Evolutionary conservation across 148 eudicot species (phyloP).

Genomic region (Dysphania ambrosioides): DNA sequence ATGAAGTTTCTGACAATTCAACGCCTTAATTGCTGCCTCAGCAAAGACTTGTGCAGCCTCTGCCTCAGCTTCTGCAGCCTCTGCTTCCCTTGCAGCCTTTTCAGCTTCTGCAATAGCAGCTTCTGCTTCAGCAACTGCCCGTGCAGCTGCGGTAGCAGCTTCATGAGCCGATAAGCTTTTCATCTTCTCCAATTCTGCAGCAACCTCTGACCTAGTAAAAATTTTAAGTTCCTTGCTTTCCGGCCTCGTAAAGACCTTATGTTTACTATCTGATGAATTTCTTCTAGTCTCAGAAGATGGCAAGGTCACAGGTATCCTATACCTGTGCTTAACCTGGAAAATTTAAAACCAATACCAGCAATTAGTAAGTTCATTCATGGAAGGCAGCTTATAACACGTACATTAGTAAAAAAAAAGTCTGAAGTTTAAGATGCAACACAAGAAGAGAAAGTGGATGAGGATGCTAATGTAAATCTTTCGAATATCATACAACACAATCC

Average conservation of each 20-base stretch:
- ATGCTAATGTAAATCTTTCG: not conserved
- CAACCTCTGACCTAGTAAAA: slow-evolving; percentile 52
- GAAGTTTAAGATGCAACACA: not conserved
- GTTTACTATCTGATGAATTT: slow-evolving; percentile 35
- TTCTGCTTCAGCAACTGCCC: slow-evolving; percentile 91
- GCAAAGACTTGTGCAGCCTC: slow-evolving; percentile 63
- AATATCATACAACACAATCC: not conserved
- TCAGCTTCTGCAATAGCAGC: slow-evolving; percentile 88
- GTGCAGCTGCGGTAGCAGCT: slow-evolving; percentile 78
- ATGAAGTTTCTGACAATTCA: slow-evolving; percentile 38
- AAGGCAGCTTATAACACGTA: not conserved
- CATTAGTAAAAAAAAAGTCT: not conserved
- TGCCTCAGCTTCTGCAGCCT: slow-evolving; percentile 77
- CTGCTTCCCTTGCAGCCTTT: slow-evolving; percentile 76
- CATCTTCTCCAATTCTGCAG: slow-evolving; percentile 72
- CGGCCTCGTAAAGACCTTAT: slow-evolving; percentile 30
- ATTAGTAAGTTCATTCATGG: not conserved
- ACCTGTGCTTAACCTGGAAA: slow-evolving; percentile 72
- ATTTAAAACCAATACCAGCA: not conserved
- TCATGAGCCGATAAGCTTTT: slow-evolving; percentile 61
- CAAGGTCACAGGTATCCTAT: slow-evolving; percentile 48
- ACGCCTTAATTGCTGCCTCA: slow-evolving; percentile 55
- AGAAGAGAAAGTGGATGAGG: not conserved
- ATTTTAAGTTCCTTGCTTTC: slow-evolving; percentile 40
- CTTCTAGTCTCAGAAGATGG: slow-evolving; percentile 25